Evolutionary conservation across 352 stramenopile species (phyloP), one percentile per base, ranked within the genome.

Genomic region (Pythium myriotylum): DNA sequence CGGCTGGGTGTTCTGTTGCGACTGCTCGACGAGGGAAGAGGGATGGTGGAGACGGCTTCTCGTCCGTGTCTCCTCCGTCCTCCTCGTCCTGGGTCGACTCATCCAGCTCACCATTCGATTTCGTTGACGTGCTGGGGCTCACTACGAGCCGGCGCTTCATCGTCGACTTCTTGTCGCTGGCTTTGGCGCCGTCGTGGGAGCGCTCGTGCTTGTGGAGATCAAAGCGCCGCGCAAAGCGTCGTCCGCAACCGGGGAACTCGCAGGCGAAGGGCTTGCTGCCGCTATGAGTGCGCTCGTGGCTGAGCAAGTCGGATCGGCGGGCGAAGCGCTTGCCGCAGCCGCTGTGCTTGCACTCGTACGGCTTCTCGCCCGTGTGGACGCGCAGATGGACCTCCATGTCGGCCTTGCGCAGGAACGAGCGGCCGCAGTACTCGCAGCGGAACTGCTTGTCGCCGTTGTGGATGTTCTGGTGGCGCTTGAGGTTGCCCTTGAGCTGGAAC

Each of bases 321-420:
- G 72, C 75, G 42, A 84, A 84, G 19, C 56, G 46, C 50, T 77
- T 76, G 42, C 55, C 64, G 58, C 75, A 84, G 47, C 51, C 59
- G 17, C 39, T 48, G 50, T 65, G 54, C 24, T 52, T 42, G 55
- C 75, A 84, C 45, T 33, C 24, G 54, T 77, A 84, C 23, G 69
- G 70, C 68, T 84, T 84, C 60, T 83, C 74, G 59, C 72, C 74
- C 37, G 69, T 81, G 55, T 84, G 74, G 4, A 81, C 71, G 54
- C 73, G 70, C 42, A 64, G 50, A 60, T 84, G 75, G 19, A 77
- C 70, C 24, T 77, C 57, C 66, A 72, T 70, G 60, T 77, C 76
- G 59, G 73, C 76, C 54, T 83, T 85, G 17, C 72, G 73, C 29
- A 78, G 51, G 53, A 85, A 85, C 40, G 51, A 60, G 27, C 70